Evolutionary conservation across 2,329 filamentous ascomycete genomes (phyloP), one percentile per base, ranked within the genome.

Genomic region (Shiraia sp.): DNA sequence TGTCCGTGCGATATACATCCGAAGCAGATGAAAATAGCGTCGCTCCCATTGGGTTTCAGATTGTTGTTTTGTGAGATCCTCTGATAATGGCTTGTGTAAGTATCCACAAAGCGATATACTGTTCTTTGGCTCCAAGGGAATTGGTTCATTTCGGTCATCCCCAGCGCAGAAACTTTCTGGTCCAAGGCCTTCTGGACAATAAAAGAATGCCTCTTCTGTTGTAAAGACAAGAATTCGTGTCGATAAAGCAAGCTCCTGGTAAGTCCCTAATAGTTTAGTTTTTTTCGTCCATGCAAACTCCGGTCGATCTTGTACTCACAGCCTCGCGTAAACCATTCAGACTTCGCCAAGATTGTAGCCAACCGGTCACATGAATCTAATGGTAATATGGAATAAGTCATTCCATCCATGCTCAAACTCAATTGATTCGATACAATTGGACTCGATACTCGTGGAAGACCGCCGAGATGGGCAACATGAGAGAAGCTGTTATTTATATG

Each of bases 291-390:
- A 12, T 22, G 17, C 17, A 33, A 2, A 13, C 7, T 16, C 3
- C 12, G 3, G 6, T 5, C n/a, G 3, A 2, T 13, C 31, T 22
- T 33, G 22, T 19, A 22, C 19, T 22, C 19, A 22, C 31, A 33
- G 13, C 31, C 31, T 10, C 31, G 15, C 10, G 31, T n/a, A 23
- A 33, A 33, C 31, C 31, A 33, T n/a, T 33, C 16, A 33, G 17
- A 22, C 16, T 33, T 22, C 19, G 15, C 10, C 8, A 33, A 19
- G 6, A 12, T 17, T 6, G 9, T 12, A n/a, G 22, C 6, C 15
- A 33, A 19, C 6, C 10, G n/a, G 3, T 10, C 13, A 9, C 6
- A 23, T 3, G 10, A n/a, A 23, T 33, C 17, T 6, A 7, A 15
- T 5, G 16, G 31, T 17, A n/a, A 10, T 2, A 33, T 3, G 4